phyloP scores from a whole-genome alignment of 768 basidiomycete species.

The Obba rivulosa region DNA sequence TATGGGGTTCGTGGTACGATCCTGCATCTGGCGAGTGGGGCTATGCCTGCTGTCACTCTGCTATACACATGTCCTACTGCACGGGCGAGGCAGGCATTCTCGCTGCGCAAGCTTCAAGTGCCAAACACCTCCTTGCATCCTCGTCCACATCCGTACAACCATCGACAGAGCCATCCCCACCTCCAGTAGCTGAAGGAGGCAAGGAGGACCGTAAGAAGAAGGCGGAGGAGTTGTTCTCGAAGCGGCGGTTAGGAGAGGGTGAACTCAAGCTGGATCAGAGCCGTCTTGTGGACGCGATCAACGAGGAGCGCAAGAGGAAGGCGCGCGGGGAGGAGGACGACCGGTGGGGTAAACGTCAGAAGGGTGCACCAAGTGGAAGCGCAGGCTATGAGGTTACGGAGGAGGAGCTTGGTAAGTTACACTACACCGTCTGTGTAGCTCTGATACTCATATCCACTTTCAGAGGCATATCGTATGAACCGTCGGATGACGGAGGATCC shows the following conservation, averaged over 20 bases:
- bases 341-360: constrained; percentile 53
- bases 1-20: constrained; percentile 99
- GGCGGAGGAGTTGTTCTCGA: constrained; percentile 69
- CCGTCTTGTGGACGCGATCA: constrained; percentile 61
- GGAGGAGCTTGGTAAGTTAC: constrained; percentile 69
- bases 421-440: neutral
- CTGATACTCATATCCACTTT: constrained; percentile 15
- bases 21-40: constrained; percentile 73
- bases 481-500: constrained; percentile 77
- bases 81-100: constrained; percentile 81
- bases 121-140: constrained; percentile 56
- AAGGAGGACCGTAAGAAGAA: constrained; percentile 30
- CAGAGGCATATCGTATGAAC: constrained; percentile 89
- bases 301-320: constrained; percentile 72
- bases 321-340: constrained; percentile 51
- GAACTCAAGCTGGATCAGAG: constrained; percentile 72
- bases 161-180: constrained; percentile 8
- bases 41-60: constrained; percentile 91
- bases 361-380: constrained; percentile 44
- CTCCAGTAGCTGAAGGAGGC: constrained; percentile 16
- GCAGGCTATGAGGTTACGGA: constrained; percentile 73
- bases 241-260: constrained; percentile 77
- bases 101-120: constrained; percentile 71
- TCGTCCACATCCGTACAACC: constrained; percentile 20
- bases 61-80: constrained; percentile 83